Evolutionary conservation across 768 basidiomycete genomes (phyloP), one percentile per base, ranked within the genome.

Genomic region (Pseudohyphozyma bogoriensis): DNA sequence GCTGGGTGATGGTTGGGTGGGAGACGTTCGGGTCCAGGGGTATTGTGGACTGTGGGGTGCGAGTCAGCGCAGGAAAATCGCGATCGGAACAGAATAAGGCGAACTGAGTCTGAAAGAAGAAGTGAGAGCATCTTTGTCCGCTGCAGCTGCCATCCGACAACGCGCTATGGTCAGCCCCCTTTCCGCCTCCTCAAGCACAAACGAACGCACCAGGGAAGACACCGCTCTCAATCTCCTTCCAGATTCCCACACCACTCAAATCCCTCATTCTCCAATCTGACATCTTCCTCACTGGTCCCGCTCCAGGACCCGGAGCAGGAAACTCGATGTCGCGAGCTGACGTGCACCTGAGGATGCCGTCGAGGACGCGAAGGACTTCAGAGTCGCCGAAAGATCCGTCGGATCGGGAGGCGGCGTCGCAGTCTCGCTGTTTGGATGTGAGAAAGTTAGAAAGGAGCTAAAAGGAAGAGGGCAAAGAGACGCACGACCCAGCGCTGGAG

Each of bases 401-500:
- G 2, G 72, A 74, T n/a, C 71, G 74, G 18, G 75, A 70, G 3
- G 79, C 79, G 2, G 80, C 81, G 70, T 82, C 81, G 68, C 79
- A 80, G 64, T 82, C 81, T 37, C 81, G 70, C 7, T n/a, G n/a
- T n/a, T n/a, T n/a, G n/a, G n/a, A n/a, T n/a, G n/a, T n/a, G n/a
- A n/a, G n/a, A n/a, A n/a, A n/a, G n/a, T n/a, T n/a, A n/a, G n/a
- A n/a, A n/a, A n/a, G n/a, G n/a, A n/a, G n/a, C n/a, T n/a, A n/a
- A n/a, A n/a, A n/a, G n/a, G n/a, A n/a, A n/a, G n/a, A n/a, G n/a
- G n/a, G n/a, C n/a, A n/a, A n/a, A n/a, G n/a, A n/a, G n/a, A n/a
- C n/a, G n/a, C n/a, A n/a, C n/a, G n/a, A 81, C 79, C 81, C 81
- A 82, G 15, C 81, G 74, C 64, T 81, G 80, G 9, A 82, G 71